Conservation (phyloP, 2,329 filamentous ascomycete genomes). For the Fusarium pininemorale region DNA sequence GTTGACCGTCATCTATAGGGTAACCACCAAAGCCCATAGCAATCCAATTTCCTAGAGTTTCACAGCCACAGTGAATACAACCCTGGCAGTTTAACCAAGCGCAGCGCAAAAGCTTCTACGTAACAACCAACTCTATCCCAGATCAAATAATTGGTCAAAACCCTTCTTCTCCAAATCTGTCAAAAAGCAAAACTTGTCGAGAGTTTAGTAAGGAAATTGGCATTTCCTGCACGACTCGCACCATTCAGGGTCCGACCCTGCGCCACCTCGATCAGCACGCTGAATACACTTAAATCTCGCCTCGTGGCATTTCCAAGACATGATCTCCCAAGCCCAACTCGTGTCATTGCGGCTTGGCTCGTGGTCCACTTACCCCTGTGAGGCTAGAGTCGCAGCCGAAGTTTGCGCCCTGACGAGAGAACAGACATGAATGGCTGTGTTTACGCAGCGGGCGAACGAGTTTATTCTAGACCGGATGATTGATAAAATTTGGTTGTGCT, state of each 20-base stretch:
- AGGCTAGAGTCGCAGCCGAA: neutral
- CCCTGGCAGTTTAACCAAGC: neutral
- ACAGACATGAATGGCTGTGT: neutral
- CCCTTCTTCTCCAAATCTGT: neutral
- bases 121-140: neutral
- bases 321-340: neutral
- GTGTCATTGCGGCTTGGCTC: neutral
- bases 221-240: neutral
- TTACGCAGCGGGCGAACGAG: neutral
- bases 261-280: neutral
- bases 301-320: neutral
- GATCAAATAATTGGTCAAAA: neutral
- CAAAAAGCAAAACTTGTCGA: neutral
- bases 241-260: neutral
- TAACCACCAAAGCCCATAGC: neutral
- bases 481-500: neutral
- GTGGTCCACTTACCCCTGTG: constrained; percentile 5
- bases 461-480: neutral
- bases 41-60: neutral
- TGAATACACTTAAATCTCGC: neutral
- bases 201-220: neutral
- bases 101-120: neutral
- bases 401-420: constrained; percentile 7
- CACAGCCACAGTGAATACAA: neutral
- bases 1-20: neutral